These are phyloP conservation scores for Apiotrichum gracile DNA, from an alignment of 1,284 basidiomycete genomes.

Conservation along the genomic window DNA sequence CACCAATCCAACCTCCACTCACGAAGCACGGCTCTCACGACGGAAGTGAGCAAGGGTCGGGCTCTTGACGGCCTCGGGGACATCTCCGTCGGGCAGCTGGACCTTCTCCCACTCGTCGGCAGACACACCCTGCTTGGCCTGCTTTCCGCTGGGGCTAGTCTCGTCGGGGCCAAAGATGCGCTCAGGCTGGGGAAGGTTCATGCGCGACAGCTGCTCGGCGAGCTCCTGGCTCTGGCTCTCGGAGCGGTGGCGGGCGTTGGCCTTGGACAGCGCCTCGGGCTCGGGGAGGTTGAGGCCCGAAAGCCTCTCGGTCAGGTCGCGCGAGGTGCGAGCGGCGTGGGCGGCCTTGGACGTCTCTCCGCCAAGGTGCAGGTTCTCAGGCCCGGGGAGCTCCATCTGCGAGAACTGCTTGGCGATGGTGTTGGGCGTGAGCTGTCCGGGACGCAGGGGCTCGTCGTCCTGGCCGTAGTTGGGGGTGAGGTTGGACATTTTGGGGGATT, in stretches of 20 bases:
- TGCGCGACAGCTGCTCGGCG: conserved; percentile 34
- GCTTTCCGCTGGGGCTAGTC: conserved; percentile 15
- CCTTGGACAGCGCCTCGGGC: conserved; percentile 41
- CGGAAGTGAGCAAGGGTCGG: conserved; percentile 36
- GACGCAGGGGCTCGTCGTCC: conserved; percentile 6
- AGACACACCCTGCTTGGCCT: conserved; percentile 30
- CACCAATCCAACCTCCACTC: background rate
- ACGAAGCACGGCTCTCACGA: conserved; percentile 24
- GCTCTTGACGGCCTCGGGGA: conserved; percentile 46
- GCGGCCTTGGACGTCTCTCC: conserved; percentile 14
- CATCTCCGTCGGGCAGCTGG: conserved; percentile 38
- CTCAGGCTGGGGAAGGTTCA: conserved; percentile 48
- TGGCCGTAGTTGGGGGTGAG: conserved; percentile 7
- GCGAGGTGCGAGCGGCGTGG: background rate
- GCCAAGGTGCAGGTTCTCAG: conserved; percentile 30
- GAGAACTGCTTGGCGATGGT: conserved; percentile 42
- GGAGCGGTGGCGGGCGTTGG: conserved; percentile 30
- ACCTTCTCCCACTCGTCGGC: conserved; percentile 46
- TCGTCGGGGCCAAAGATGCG: conserved; percentile 44
- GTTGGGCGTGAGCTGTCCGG: conserved; percentile 39
- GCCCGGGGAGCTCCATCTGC: conserved; percentile 45
- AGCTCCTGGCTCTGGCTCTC: conserved; percentile 46
- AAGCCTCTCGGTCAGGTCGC: conserved; percentile 20
- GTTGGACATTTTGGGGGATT: background rate
- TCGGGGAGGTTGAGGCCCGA: conserved; percentile 38